These are phyloP conservation scores for Acacia concinna DNA, from an alignment of 331 rosid species.

Conservation along the genomic window DNA sequence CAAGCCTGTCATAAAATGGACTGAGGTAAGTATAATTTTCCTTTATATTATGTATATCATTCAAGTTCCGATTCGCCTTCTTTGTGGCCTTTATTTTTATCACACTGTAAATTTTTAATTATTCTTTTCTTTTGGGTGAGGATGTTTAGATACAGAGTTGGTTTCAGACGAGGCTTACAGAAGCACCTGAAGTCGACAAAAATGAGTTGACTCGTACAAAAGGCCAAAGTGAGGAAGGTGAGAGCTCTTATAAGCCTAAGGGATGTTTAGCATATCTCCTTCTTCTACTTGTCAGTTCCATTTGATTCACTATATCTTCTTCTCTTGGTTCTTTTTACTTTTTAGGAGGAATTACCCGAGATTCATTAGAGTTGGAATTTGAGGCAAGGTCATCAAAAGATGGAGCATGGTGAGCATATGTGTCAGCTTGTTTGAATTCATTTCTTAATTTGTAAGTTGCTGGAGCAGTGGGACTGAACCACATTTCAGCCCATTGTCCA, in stretches of 20 bases:
- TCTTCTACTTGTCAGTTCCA: constrained; percentile 1
- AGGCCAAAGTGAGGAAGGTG: constrained; percentile 44
- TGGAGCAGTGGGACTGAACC: background rate
- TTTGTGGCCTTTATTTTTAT: background rate
- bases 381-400: constrained; percentile 94
- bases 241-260: constrained; percentile 40
- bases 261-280: constrained; percentile 35
- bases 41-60: background rate
- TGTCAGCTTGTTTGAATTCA: background rate
- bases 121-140: background rate
- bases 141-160: constrained; percentile 64
- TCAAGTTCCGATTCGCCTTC: background rate
- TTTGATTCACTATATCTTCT: background rate
- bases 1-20: constrained; percentile 78
- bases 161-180: constrained; percentile 61
- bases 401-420: constrained; percentile 76
- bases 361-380: constrained; percentile 70
- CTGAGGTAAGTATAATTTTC: constrained; percentile 54
- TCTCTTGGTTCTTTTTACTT: constrained; percentile 1
- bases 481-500: background rate
- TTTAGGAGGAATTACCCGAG: constrained; percentile 47
- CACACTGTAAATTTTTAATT: background rate
- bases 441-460: constrained; percentile 1
- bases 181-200: constrained; percentile 40
- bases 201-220: constrained; percentile 33